A percentile compares a stretch with the other conserved stretches of the same genome.
phyloP scores from a whole-genome alignment of 345 rosid species.

The Hibiscus trionum region DNA sequence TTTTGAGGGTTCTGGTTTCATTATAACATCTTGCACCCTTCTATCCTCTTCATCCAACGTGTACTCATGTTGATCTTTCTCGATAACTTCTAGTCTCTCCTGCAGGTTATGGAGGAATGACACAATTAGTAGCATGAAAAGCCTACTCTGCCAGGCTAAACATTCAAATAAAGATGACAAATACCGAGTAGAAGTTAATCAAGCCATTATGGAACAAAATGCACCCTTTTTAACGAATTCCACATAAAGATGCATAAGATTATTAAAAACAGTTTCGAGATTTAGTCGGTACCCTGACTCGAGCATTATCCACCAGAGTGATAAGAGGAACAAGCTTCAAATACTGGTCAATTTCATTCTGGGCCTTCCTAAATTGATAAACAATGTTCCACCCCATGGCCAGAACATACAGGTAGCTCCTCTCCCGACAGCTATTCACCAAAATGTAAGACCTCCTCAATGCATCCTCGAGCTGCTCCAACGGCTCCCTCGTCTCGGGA shows the following conservation, averaged over 20 bases:
- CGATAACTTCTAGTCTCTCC: slow-evolving; percentile 87
- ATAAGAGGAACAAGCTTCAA: slow-evolving; percentile 90
- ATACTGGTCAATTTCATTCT: slow-evolving; percentile 88
- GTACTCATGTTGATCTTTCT: slow-evolving; percentile 83
- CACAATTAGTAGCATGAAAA: neutral
- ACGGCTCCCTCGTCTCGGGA: slow-evolving; percentile 93
- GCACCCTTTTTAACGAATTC: neutral
- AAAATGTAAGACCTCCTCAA: slow-evolving; percentile 75
- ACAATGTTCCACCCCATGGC: slow-evolving; percentile 99
- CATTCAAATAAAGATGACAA: neutral
- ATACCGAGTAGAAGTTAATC: neutral
- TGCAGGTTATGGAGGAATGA: slow-evolving; percentile 17
- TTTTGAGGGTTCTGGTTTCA: slow-evolving; percentile 66
- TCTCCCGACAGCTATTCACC: slow-evolving; percentile 83
- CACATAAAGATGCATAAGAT: neutral
- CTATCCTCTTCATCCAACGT: slow-evolving; percentile 90
- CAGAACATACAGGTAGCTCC: slow-evolving; percentile 83
- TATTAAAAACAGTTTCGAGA: neutral
- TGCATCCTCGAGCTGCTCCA: slow-evolving; percentile 94
- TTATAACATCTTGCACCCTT: slow-evolving; percentile 70
- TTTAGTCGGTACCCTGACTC: slow-evolving; percentile 55
- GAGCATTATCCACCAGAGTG: slow-evolving; percentile 91
- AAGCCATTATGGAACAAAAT: neutral
- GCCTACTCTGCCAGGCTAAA: neutral
- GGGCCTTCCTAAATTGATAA: slow-evolving; percentile 90